Percentiles rank a stretch among this genome's conserved stretches.
These are phyloP conservation scores for Alternaria brassicae DNA, from an alignment of 2,329 filamentous ascomycete species.

Conservation along the genomic window DNA sequence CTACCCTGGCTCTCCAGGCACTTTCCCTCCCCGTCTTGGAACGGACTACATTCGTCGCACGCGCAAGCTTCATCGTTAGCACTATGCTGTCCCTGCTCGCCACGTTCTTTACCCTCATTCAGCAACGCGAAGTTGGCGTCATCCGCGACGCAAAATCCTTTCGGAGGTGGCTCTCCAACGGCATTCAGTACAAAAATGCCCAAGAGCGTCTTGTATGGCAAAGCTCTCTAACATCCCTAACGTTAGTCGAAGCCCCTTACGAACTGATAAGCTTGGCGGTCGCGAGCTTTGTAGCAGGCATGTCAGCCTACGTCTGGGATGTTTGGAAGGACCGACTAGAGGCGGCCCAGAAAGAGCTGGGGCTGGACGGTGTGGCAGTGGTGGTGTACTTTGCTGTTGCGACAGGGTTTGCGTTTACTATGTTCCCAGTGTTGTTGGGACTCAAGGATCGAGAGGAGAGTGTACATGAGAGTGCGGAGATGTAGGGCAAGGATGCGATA, in stretches of 20 bases:
- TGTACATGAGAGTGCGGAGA: neutral
- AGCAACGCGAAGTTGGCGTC: slow-evolving; percentile 26
- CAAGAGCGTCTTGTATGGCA: slow-evolving; percentile 6
- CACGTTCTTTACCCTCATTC: slow-evolving; percentile 28
- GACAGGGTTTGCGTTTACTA: slow-evolving; percentile 14
- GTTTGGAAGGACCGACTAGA: slow-evolving; percentile 10
- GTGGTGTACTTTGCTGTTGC: slow-evolving; percentile 16
- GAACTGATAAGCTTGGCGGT: slow-evolving; percentile 27
- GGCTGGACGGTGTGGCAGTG: slow-evolving; percentile 1
- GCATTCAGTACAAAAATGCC: slow-evolving; percentile 12
- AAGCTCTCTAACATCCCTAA: slow-evolving; percentile 22
- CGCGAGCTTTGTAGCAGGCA: slow-evolving; percentile 19
- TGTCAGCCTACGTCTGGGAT: slow-evolving; percentile 25
- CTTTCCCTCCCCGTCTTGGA: slow-evolving; percentile 21
- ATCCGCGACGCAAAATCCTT: slow-evolving; percentile 12
- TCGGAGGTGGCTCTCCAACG: slow-evolving; percentile 27
- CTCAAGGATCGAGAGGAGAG: slow-evolving; percentile 8
- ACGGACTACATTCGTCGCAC: slow-evolving; percentile 15
- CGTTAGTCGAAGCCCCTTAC: slow-evolving; percentile 27
- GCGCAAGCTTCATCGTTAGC: slow-evolving; percentile 18
- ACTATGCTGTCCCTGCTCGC: slow-evolving; percentile 23
- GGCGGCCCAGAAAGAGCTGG: slow-evolving; percentile 5
- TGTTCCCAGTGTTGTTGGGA: slow-evolving; percentile 18
- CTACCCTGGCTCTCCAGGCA: slow-evolving; percentile 22
- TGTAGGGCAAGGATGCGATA: neutral